Conservation (phyloP, 768 basidiomycete genomes). For the Coprinopsis marcescibilis region DNA sequence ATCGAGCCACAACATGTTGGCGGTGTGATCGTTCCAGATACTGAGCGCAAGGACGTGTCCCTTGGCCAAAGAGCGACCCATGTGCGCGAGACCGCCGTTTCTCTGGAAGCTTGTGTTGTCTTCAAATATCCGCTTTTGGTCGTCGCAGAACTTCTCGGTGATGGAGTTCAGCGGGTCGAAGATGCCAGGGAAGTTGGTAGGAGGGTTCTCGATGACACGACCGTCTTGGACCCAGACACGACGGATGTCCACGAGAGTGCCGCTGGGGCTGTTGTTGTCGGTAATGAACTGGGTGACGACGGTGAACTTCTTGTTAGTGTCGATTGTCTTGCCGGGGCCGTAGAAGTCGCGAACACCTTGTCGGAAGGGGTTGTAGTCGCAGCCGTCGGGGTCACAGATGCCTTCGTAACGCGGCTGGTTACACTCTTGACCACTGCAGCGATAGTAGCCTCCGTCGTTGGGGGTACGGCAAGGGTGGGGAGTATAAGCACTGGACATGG, state of each 20-base stretch:
- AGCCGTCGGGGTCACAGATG: conserved; percentile 18
- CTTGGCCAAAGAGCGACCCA: conserved; percentile 11
- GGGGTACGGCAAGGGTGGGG: conserved; percentile 17
- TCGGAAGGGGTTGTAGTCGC: conserved; percentile 21
- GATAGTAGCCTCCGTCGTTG: conserved; percentile 12
- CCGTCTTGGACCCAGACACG: conserved; percentile 19
- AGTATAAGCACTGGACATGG: conserved; percentile 18
- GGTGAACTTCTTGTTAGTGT: conserved; percentile 20
- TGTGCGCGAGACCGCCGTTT: conserved; percentile 16
- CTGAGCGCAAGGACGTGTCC: conserved; percentile 38
- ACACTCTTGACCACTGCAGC: conserved; percentile 16
- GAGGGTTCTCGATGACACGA: conserved; percentile 18
- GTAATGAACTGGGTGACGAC: conserved; percentile 21
- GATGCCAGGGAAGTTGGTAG: conserved; percentile 12
- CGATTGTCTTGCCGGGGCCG: conserved; percentile 17
- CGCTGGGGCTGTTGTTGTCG: conserved; percentile 15
- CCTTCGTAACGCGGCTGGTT: conserved; percentile 12
- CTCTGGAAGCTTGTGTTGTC: conserved; percentile 16
- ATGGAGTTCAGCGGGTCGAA: conserved; percentile 13
- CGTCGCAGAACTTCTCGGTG: conserved; percentile 15
- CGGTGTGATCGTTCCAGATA: conserved; percentile 23
- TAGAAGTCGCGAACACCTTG: conserved; percentile 18
- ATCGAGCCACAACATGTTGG: conserved; percentile 40
- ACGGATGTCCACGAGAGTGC: conserved; percentile 18
- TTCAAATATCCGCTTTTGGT: conserved; percentile 14